Evolutionary conservation across 2,329 filamentous ascomycete species (phyloP).

Genomic region (Sphaerulina musiva): DNA sequence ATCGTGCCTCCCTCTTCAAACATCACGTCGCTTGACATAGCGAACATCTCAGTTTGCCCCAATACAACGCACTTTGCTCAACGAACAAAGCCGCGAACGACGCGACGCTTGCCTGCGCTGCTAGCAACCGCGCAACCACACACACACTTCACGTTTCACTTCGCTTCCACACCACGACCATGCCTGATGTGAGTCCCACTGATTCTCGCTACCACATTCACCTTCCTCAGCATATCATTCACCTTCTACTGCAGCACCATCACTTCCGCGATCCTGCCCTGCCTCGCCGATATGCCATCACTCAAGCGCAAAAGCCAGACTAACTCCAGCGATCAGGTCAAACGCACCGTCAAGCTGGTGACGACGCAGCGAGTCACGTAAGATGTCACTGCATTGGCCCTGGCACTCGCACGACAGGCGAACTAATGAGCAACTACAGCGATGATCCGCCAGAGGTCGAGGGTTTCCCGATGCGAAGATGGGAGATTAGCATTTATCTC

Average conservation of each 20-base stretch:
- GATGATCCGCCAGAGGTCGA: conserved; percentile 75
- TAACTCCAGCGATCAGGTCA: conserved; percentile 33
- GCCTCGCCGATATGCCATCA: conserved; percentile 2
- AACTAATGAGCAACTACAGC: conserved; percentile 39
- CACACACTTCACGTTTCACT: conserved; percentile 7
- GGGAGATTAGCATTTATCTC: conserved; percentile 80
- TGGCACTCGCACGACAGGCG: neutral
- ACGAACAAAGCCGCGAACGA: conserved; percentile 12
- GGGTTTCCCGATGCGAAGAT: conserved; percentile 86
- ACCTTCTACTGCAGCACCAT: neutral
- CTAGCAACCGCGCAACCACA: conserved; percentile 11
- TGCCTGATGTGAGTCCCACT: conserved; percentile 36
- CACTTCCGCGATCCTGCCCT: neutral
- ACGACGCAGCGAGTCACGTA: conserved; percentile 88
- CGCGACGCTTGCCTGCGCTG: conserved; percentile 14
- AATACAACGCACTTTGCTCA: conserved; percentile 2
- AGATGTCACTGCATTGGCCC: conserved; percentile 31
- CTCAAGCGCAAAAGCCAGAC: conserved; percentile 6
- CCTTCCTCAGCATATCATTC: neutral
- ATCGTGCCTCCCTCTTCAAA: neutral
- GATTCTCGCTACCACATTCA: neutral
- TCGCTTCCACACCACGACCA: conserved; percentile 16
- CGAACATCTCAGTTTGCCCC: conserved; percentile 16
- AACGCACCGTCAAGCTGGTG: conserved; percentile 86
- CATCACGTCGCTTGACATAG: neutral